Evolutionary conservation across 1,284 basidiomycete species (phyloP), one percentile per base, ranked within the genome.

Genomic region (Rhodotorula sp.): DNA sequence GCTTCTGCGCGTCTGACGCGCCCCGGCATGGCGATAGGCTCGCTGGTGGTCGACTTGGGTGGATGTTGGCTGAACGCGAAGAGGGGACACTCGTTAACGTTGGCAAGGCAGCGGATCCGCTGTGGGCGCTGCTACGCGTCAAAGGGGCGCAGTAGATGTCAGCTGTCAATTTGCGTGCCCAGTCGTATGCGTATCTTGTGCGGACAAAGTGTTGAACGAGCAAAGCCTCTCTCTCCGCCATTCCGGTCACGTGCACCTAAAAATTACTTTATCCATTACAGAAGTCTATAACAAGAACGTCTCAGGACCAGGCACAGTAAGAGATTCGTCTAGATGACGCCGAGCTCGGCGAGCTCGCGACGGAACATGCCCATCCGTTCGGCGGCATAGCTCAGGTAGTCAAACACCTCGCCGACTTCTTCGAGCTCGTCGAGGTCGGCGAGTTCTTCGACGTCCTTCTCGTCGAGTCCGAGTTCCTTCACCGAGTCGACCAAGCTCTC

Each of bases 291-390:
- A 43, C 38, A 28, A 28, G 28, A 28, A 28, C 28, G 28, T 28
- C 28, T 28, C 28, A 3, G 28, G 28, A 28, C 28, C 28, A 28
- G 28, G 2, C 28, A 43, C 10, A 1, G 16, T 4, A 21, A 23
- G 8, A 31, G 8, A 23, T 23, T 15, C 19, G 58, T 47, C 48
- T 54, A 62, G 5, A 67, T 52, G 12, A 75, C 62, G 8, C 67
- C 64, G 3, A 75, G 54, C 54, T 60, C 49, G 45, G 54, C 52
- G 31, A 75, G 55, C 52, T 74, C 73, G n/a, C 66, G 45, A 55
- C 78, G 70, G 64, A 79, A 79, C 66, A 77, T 61, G 16, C 43
- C 60, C 56, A 78, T 74, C 62, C 77, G 56, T 55, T 74, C 77
- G 3, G 72, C 60, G 16, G 76, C 70, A 47, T 79, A 79, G 23